These are phyloP conservation scores for Cynanchum wilfordii DNA, from an alignment of 257 asterid genomes.

Conservation along the genomic window DNA sequence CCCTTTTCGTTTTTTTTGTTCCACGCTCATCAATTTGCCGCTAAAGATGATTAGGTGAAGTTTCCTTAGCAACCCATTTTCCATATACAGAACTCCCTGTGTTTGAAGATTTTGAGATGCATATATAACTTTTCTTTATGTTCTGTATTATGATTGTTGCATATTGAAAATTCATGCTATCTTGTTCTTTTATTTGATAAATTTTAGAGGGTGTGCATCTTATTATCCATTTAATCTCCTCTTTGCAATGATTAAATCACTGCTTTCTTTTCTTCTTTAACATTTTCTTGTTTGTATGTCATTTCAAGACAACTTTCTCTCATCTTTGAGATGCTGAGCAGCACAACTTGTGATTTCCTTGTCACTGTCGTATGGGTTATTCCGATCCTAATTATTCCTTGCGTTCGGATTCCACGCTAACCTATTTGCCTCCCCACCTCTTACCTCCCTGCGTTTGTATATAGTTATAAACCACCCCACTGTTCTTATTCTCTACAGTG, in stretches of 20 bases:
- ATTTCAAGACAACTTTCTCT: background rate
- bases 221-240: background rate
- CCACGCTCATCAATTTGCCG: background rate
- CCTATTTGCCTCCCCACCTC: background rate
- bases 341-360: background rate
- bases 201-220: background rate
- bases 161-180: background rate
- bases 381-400: background rate
- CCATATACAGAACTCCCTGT: background rate
- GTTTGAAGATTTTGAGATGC: background rate
- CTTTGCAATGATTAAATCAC: background rate
- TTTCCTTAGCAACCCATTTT: background rate
- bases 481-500: background rate
- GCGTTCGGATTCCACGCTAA: slow-evolving; percentile 1
- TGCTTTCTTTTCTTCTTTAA: background rate
- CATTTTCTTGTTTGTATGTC: background rate
- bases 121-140: background rate
- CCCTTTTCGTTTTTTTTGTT: background rate
- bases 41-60: background rate
- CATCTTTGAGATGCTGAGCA: slow-evolving; percentile 1
- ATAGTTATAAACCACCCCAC: background rate
- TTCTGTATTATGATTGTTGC: background rate
- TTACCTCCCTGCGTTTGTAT: background rate
- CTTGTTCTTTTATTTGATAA: background rate
- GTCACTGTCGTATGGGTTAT: background rate